Base-by-base conservation (phyloP, 352 stramenopile genomes). In the Phytopythium chamaehyphon region DNA sequence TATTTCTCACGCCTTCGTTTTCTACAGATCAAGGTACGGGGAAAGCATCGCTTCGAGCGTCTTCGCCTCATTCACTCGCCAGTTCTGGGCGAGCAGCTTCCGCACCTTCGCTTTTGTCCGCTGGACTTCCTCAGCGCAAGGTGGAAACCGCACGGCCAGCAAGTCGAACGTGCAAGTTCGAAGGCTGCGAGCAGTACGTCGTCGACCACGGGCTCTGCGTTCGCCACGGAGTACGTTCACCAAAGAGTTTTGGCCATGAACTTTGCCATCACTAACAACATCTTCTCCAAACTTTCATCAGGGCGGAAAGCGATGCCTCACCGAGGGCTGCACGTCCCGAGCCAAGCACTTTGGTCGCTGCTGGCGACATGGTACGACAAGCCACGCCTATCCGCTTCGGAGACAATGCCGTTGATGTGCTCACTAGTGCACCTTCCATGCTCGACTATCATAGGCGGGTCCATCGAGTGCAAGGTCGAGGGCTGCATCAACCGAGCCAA, bases 401-500 rank as follows among this genome's bases (percentile, higher is more conserved):
- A 33, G 28, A 33, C 28, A 33, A 33, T 33, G 9, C 28, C 9
- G 28, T 9, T 33, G 28, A 33, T 33, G 28, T 33, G 28, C 28
- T 33, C 28, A 33, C 28, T 33, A n/a, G n/a, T n/a, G 28, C 28
- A 33, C 28, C 9, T 33, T 33, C 28, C 28, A 33, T 33, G 28
- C 28, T 33, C 28, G 28, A 33, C 5, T n/a, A n/a, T 24, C 31
- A 18, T 44, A 80, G 70, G 70, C 37, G 80, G 80, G n/a, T 91
- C 80, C 9, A 87, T 64, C 1, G 69, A 79, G 47, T 93, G 83
- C 65, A 92, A 86, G 52, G 61, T 88, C 28, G 55, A 62, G 5
- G 69, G 64, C 19, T 95, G 84, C 52, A 68, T 77, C 33, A 93
- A 93, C 47, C 81, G 83, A n/a, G 83, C 82, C 60, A 92, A 93